A percentile compares a stretch with the other conserved stretches of the same genome.
Evolutionary conservation across 2,329 filamentous ascomycete genomes (phyloP).

Genomic region (Phaeomoniella chlamydospora): DNA sequence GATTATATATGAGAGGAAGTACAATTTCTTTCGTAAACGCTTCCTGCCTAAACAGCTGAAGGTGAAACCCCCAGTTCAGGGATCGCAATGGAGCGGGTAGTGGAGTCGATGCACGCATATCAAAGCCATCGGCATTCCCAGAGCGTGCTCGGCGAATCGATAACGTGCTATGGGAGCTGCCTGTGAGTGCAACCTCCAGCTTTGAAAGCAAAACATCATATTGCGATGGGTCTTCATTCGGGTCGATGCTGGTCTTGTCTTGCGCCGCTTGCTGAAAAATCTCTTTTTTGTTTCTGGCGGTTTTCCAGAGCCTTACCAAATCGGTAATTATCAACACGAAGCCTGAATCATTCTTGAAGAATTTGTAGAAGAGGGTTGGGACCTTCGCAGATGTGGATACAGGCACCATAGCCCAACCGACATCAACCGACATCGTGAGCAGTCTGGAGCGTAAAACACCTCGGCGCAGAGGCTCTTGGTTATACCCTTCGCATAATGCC

Average conservation of each 20-base stretch:
- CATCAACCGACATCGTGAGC: not conserved
- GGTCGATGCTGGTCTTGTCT: constrained; percentile 42
- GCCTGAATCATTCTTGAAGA: constrained; percentile 11
- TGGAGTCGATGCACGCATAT: constrained; percentile 29
- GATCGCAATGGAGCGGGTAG: constrained; percentile 39
- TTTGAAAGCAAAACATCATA: constrained; percentile 41
- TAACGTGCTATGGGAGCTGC: constrained; percentile 11
- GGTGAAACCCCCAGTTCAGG: constrained; percentile 36
- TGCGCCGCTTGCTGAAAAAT: constrained; percentile 34
- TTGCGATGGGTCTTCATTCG: constrained; percentile 41
- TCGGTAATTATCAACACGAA: constrained; percentile 44
- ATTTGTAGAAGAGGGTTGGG: constrained; percentile 1
- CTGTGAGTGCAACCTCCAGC: constrained; percentile 32
- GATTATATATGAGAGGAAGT: constrained; percentile 35
- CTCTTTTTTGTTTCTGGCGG: constrained; percentile 27
- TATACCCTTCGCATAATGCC: no score
- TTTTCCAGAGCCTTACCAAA: constrained; percentile 42
- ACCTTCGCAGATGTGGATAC: not conserved
- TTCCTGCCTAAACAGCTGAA: constrained; percentile 24
- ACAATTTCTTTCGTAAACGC: constrained; percentile 35
- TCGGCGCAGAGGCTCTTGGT: no score
- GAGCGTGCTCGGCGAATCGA: constrained; percentile 9
- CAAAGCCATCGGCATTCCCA: constrained; percentile 21
- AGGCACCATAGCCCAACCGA: not conserved
- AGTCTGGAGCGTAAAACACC: no score